phyloP scores from a whole-genome alignment of 305 asterid species.

The Withania somnifera region DNA sequence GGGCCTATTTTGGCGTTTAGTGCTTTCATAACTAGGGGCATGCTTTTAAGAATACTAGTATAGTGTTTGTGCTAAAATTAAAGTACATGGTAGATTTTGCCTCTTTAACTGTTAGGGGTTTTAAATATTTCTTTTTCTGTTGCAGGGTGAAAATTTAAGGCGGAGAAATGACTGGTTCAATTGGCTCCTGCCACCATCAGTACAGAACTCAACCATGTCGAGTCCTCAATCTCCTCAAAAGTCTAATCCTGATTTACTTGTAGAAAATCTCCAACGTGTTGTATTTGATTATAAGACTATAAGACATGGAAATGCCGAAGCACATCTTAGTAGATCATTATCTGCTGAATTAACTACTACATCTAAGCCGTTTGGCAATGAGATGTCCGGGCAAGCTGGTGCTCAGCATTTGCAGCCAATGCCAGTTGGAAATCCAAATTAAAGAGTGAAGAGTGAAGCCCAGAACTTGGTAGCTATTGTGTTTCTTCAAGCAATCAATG shows the following conservation, averaged over 20 bases:
- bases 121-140: background rate
- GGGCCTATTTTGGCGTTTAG: background rate
- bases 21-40: background rate
- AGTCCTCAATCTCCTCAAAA: background rate
- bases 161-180: conserved; percentile 7
- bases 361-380: background rate
- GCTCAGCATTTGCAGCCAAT: background rate
- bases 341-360: conserved; percentile 1
- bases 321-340: conserved; percentile 8
- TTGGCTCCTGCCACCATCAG: conserved; percentile 5
- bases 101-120: background rate
- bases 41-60: background rate
- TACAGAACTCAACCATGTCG: background rate
- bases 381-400: background rate
- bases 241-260: background rate
- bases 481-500: background rate
- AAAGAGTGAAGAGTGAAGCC: background rate
- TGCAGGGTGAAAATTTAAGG: conserved; percentile 11
- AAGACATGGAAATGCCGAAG: background rate
- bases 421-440: background rate
- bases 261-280: background rate
- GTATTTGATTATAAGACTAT: background rate
- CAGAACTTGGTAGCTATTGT: background rate
- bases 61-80: background rate
- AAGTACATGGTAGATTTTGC: background rate